Evolutionary conservation across 73 alveolate species (phyloP), one percentile per base, ranked within the genome.

Genomic region (Tetrahymena elliotti): DNA sequence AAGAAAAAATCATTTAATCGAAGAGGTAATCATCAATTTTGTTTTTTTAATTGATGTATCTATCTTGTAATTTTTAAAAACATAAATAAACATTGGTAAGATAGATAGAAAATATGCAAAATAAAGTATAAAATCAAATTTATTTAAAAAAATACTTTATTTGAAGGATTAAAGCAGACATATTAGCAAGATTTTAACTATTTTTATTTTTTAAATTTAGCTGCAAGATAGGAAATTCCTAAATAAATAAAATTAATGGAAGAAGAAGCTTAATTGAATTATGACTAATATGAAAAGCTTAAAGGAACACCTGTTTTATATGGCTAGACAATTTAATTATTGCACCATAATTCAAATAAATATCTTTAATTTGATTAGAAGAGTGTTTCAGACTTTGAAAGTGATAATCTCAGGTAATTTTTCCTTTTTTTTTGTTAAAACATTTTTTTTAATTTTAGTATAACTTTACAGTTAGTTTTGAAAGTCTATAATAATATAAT

Each of bases 231-330:
- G 40, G 96, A 94, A 35, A 94, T 94, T 0, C 96, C 96, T 11
- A 94, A 94, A 94, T 52, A 82, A 22, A 94, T 94, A 38, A 94
- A 94, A 34, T 83, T 93, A 18, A 94, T 94, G 96, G 96, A 94
- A 84, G 96, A 94, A 40, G 96, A 94, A 38, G 93, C 96, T 4
- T 35, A 53, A 52, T 94, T 94, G 35, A 94, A 94, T 83, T 84
- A 94, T 83, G 96, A 94, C 11, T 40, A 94, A 31, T 94, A 94
- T 83, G 96, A 94, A 38, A 94, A 94, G 33, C 84, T 83, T 12
- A 94, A 94, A 94, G 94, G 96, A 40, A 83, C 96, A 24, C 96
- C 96, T 24, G 96, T 94, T 83, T 93, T 94, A 33, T 94, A 83
- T 94, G 93, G 94, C 0, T 27, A 94, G 84, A 94, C 96, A 7